Evolutionary conservation across 106 monocot genomes (phyloP).

Genomic region (Amphibolis antarctica): DNA sequence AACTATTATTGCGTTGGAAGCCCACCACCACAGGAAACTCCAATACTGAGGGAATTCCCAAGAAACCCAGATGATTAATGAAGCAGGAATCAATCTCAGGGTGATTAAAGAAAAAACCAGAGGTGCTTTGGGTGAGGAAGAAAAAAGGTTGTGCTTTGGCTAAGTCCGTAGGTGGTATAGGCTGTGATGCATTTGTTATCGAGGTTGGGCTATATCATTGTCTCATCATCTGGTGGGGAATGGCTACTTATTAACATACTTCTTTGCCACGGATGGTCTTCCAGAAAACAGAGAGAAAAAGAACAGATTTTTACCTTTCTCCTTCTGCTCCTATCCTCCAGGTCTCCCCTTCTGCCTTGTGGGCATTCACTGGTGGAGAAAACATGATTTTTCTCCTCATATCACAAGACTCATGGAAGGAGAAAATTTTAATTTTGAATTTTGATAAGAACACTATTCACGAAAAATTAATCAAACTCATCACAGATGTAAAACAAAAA

Average conservation of each 20-base stretch:
- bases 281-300: background rate
- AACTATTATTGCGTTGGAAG: no score
- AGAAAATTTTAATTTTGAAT: no score
- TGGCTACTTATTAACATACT: background rate
- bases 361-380: no score
- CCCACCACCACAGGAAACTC: no score
- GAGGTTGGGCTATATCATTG: constrained; percentile 8
- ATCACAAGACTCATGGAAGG: no score
- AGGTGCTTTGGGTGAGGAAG: no score
- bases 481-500: no score
- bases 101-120: constrained; percentile 1
- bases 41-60: no score
- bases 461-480: no score
- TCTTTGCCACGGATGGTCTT: background rate
- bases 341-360: background rate
- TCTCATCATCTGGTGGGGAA: constrained; percentile 5
- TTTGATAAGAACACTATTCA: no score
- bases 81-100: background rate
- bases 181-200: constrained; percentile 3
- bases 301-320: background rate
- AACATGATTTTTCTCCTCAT: no score
- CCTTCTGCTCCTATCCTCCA: no score
- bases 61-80: background rate
- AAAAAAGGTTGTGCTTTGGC: background rate
- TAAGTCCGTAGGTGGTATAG: background rate